These are phyloP conservation scores for Tuber melanosporum DNA, from an alignment of 495 filamentous ascomycete genomes.

Conservation along the genomic window DNA sequence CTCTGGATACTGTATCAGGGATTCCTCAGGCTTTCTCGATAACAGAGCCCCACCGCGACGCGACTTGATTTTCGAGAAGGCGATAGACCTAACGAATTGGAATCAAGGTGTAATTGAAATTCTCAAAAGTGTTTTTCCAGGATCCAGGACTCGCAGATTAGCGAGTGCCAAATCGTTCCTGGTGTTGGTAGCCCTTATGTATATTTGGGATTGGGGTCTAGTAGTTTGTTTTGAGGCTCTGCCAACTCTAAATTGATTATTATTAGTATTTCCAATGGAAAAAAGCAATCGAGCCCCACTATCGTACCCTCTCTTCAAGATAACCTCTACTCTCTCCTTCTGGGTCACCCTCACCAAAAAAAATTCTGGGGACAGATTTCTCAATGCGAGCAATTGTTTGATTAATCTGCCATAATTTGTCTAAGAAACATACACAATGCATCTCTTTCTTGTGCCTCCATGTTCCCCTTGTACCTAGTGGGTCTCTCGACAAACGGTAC, in stretches of 20 bases:
- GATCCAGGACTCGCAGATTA: neutral
- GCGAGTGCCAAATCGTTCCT: neutral
- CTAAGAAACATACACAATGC: constrained; percentile 23
- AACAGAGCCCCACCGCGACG: neutral
- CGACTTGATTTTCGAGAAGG: neutral
- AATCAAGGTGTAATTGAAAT: neutral
- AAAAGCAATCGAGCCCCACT: neutral
- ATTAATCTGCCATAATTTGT: neutral
- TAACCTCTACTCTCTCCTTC: neutral
- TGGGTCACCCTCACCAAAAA: neutral
- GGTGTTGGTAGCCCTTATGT: neutral
- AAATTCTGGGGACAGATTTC: neutral
- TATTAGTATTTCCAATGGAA: neutral
- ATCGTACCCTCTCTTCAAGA: neutral
- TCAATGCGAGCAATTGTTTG: neutral
- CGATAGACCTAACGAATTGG: neutral
- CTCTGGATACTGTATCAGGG: neutral
- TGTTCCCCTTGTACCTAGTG: constrained; percentile 37
- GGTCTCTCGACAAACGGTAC: constrained; percentile 32
- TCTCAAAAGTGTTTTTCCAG: neutral
- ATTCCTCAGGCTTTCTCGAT: neutral
- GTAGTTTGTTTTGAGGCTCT: neutral
- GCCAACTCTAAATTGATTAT: neutral
- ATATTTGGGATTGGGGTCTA: neutral
- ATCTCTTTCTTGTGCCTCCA: constrained; percentile 24